These are phyloP conservation scores for Solanum habrochaites DNA, from an alignment of 257 asterid genomes.

Conservation along the genomic window DNA sequence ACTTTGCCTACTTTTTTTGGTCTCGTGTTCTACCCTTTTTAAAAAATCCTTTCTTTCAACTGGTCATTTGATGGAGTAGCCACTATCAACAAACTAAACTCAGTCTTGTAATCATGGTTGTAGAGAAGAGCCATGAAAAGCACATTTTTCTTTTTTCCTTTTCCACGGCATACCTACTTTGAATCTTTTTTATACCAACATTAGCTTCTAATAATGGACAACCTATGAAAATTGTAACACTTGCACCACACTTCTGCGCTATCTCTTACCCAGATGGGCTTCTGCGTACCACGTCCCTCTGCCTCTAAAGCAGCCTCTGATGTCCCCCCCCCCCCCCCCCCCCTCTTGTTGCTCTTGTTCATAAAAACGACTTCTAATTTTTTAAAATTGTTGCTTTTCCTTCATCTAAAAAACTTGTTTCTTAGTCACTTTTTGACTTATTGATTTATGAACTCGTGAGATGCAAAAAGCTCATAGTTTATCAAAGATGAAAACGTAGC, in stretches of 20 bases:
- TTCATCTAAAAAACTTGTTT: conserved; percentile 1
- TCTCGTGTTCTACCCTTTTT: background rate
- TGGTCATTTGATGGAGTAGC: background rate
- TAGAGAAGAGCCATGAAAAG: too few species aligned
- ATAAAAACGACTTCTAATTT: background rate
- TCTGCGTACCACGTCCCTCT: background rate
- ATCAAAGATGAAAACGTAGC: background rate
- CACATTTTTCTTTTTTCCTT: too few species aligned
- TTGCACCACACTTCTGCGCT: background rate
- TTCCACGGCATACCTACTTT: too few species aligned
- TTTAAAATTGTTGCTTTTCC: background rate
- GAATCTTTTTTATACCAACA: background rate
- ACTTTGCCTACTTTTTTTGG: background rate
- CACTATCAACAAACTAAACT: background rate
- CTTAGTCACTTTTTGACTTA: background rate
- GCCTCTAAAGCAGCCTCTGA: background rate
- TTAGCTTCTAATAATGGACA: background rate
- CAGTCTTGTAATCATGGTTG: too few species aligned
- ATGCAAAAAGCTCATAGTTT: background rate
- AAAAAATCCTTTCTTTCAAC: background rate
- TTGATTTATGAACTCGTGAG: background rate
- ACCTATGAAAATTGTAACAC: background rate
- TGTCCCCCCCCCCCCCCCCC: too few species aligned
- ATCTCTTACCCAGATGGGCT: background rate
- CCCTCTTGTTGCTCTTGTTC: background rate